A percentile compares a stretch with the other conserved stretches of the same genome.
These are phyloP conservation scores for Gossypium ekmanianum DNA, from an alignment of 345 rosid genomes.

Conservation along the genomic window DNA sequence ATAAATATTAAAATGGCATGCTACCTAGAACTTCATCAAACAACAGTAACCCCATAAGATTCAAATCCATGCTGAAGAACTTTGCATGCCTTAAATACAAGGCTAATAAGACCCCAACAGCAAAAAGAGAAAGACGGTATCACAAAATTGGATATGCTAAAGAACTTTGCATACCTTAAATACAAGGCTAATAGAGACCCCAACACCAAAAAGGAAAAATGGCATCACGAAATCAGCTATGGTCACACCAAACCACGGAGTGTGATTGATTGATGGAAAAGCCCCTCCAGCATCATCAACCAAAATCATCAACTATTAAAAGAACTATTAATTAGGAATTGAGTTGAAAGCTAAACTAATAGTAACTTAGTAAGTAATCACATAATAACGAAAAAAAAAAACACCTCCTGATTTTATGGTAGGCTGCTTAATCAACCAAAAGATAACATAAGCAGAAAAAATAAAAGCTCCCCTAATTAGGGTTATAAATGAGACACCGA, in stretches of 20 bases:
- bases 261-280: conserved; percentile 56
- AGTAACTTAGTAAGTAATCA: too few relatives aligned
- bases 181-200: conserved; percentile 43
- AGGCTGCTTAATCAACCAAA: background rate
- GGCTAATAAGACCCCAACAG: conserved; percentile 47
- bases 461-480: background rate
- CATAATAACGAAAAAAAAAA: background rate
- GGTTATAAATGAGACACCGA: too few relatives aligned
- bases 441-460: background rate
- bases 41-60: background rate
- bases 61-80: background rate
- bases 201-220: conserved; percentile 53
- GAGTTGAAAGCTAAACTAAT: background rate
- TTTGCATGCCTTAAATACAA: conserved; percentile 41
- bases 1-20: background rate
- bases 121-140: conserved; percentile 56
- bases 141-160: conserved; percentile 30
- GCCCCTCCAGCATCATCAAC: conserved; percentile 67
- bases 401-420: background rate
- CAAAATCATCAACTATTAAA: conserved; percentile 51
- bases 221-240: conserved; percentile 65
- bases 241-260: conserved; percentile 61
- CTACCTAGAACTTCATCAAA: conserved; percentile 3
- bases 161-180: conserved; percentile 34
- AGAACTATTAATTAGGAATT: background rate